Evolutionary conservation across 768 basidiomycete genomes (phyloP).

Genomic region (Sporobolomyces roseus): DNA sequence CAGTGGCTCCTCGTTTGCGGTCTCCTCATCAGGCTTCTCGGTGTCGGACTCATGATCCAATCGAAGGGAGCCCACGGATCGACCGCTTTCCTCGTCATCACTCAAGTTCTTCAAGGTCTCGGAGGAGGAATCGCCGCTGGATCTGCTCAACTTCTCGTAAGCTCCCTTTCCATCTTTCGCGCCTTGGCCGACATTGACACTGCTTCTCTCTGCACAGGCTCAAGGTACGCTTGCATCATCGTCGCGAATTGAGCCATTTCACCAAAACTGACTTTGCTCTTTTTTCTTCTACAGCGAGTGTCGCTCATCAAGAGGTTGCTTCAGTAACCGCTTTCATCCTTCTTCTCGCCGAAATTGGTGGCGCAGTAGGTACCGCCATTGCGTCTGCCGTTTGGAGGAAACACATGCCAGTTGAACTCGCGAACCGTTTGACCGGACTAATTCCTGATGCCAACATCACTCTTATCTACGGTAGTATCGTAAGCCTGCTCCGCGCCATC

Average conservation of each 20-base stretch:
- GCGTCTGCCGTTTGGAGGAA: conserved; percentile 35
- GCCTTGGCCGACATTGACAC: too few species aligned
- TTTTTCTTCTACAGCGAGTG: conserved; percentile 36
- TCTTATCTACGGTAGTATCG: conserved; percentile 38
- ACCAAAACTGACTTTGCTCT: neutral
- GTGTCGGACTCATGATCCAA: conserved; percentile 66
- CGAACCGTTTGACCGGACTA: conserved; percentile 57
- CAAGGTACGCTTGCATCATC: conserved; percentile 56
- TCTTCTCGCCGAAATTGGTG: conserved; percentile 51
- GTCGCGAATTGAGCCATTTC: neutral
- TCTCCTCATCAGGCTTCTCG: conserved; percentile 61
- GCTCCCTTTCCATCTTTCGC: neutral
- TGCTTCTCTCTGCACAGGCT: neutral
- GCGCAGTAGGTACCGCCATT: conserved; percentile 49
- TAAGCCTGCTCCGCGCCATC: conserved; percentile 24
- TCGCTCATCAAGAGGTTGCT: conserved; percentile 50
- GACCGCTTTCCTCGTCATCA: conserved; percentile 57
- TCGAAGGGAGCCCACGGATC: conserved; percentile 60
- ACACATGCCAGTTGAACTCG: conserved; percentile 62
- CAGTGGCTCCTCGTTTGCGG: conserved; percentile 58
- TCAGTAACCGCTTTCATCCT: conserved; percentile 49
- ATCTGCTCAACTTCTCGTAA: conserved; percentile 46
- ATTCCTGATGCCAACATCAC: conserved; percentile 46
- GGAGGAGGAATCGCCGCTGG: conserved; percentile 65
- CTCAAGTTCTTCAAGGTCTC: conserved; percentile 68